phyloP scores from a whole-genome alignment of 176 grass and related monocot species.

The Thalia dealbata region DNA sequence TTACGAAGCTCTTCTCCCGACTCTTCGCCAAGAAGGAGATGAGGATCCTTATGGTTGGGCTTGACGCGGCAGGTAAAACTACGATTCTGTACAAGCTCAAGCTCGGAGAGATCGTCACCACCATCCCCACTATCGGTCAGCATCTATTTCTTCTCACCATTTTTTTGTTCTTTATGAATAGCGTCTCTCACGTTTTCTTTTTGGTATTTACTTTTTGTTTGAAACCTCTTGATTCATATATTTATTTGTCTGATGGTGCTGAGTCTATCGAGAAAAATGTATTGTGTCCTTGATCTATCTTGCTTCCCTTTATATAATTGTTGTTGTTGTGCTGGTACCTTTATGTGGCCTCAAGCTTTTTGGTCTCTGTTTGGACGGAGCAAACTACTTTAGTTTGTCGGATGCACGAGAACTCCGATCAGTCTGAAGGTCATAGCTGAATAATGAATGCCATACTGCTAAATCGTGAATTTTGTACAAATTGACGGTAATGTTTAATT shows the following conservation, averaged over 20 bases:
- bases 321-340: background rate
- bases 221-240: background rate
- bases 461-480: no score
- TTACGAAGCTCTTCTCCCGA: background rate
- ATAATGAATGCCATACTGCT: background rate
- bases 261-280: no score
- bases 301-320: background rate
- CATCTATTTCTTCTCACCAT: background rate
- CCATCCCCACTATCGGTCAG: constrained; percentile 1
- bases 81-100: constrained; percentile 6
- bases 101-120: constrained; percentile 2
- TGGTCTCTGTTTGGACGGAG: background rate
- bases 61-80: background rate
- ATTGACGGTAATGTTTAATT: no score
- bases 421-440: background rate
- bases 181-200: no score
- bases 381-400: background rate
- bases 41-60: constrained; percentile 6
- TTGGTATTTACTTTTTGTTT: background rate
- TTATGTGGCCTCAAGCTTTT: background rate
- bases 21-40: constrained; percentile 9
- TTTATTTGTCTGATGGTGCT: no score
- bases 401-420: background rate
- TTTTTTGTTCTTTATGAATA: background rate
- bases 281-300: no score